These are phyloP conservation scores for Colletotrichum sp. DNA, from an alignment of 2,329 filamentous ascomycete genomes.

Conservation along the genomic window DNA sequence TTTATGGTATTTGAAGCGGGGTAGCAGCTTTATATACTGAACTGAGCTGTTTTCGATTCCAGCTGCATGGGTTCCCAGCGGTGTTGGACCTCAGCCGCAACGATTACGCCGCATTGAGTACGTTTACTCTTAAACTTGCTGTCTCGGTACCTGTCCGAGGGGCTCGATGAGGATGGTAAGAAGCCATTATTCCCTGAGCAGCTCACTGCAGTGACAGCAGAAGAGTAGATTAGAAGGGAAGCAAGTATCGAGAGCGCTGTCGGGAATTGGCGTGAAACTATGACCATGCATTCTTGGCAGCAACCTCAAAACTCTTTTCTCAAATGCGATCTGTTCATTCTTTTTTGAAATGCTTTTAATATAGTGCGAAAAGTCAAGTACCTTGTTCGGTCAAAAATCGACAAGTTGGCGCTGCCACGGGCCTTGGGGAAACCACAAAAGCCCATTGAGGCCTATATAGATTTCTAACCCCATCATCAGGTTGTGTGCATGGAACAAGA, in stretches of 20 bases:
- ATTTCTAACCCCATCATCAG: not conserved
- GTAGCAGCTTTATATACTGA: not conserved
- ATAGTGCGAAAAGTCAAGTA: not conserved
- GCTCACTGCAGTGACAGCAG: not conserved
- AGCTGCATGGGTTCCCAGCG: not conserved
- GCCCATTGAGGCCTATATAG: not conserved
- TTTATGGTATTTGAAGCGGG: not conserved
- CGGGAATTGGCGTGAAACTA: not conserved
- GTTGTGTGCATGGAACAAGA: not conserved
- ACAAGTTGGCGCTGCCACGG: not conserved
- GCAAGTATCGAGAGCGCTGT: not conserved
- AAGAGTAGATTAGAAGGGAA: not conserved
- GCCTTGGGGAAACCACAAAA: not conserved
- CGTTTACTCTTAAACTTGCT: not conserved
- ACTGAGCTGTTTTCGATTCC: not conserved
- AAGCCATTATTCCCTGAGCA: not conserved
- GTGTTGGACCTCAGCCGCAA: not conserved
- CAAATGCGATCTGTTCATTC: not conserved
- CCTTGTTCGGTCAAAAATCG: not conserved
- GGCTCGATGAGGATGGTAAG: not conserved
- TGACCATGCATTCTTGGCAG: not conserved
- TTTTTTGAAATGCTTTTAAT: fast-evolving
- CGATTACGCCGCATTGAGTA: not conserved
- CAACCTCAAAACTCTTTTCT: not conserved
- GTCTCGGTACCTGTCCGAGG: not conserved